Base-by-base conservation (phyloP, 352 stramenopile species). In the Phytophthora rubi region DNA sequence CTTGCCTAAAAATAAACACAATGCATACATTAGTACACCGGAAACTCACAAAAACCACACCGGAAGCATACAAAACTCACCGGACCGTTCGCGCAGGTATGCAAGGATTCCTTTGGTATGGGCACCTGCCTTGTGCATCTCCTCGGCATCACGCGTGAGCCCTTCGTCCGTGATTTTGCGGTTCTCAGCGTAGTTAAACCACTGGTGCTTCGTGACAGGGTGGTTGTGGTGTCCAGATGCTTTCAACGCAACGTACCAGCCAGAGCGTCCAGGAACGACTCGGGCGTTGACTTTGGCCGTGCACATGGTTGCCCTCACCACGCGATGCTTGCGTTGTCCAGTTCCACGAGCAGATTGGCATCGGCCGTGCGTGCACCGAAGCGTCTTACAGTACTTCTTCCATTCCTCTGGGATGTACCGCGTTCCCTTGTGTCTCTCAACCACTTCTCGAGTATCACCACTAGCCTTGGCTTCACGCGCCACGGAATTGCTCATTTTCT, bases 151-250 rank as follows among this genome's bases (percentile, higher is more conserved):
- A 26, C 23, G 23, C 23, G 23, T 26, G 23, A 26, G 23, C 23
- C 51, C 28, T 58, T 45, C 28, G 15, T 47, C 16, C 12, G 13
- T 45, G 52, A 58, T 32, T 7, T 7, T 58, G 30, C 13, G 52
- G 28, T 47, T 58, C 30, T 58, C 32, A 0, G 52, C 32, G 52
- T 58, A 58, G 30, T 58, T 58, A n/a, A 45, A 58, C 30, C 52
- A 58, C 30, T 47, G 52, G 16, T 58, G 52, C 52, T 45, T 58
- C 6, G 32, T 47, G n/a, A 58, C 32, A 30, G 28, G 52, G 6
- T 45, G 52, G 15, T 58, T 58, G 28, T 32, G 23, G 6, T 47
- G 7, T 7, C 28, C 33, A 39, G 7, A 12, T 39, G 33, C 33
- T 12, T 39, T 39, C 33, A 39, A 7, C 10, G 33, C 10, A 2